Evolutionary conservation across 306 rosid genomes (phyloP).

Genomic region (Inga oerstediana): DNA sequence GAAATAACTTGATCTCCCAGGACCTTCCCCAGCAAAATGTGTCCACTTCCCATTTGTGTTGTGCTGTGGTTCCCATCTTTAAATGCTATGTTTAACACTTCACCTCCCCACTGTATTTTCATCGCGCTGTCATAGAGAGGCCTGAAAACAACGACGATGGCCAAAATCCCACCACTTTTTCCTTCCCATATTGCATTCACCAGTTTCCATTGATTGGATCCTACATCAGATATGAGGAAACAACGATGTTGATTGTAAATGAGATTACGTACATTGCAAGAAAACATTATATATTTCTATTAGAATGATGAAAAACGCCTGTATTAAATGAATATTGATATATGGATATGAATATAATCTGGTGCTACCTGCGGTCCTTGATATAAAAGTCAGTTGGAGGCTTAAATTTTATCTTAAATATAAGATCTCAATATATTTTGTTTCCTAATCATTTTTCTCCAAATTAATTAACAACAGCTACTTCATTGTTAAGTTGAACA

Average conservation of each 20-base stretch:
- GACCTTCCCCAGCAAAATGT: neutral
- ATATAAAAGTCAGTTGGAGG: no score
- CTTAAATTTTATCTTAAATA: no score
- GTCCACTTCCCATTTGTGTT: neutral
- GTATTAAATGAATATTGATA: no score
- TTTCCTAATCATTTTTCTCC: no score
- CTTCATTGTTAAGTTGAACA: no score
- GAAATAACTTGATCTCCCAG: neutral
- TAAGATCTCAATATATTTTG: no score
- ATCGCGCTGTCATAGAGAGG: neutral
- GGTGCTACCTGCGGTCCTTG: no score
- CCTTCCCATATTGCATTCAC: neutral
- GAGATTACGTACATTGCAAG: no score
- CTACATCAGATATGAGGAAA: neutral
- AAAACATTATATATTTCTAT: no score
- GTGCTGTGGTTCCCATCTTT: neutral
- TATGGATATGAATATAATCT: no score
- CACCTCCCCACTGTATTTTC: neutral
- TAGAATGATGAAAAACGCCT: no score
- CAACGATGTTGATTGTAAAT: neutral
- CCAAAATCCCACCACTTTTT: neutral
- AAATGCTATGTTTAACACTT: neutral
- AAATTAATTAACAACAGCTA: no score
- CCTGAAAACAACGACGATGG: neutral
- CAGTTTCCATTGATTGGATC: neutral